Evolutionary conservation across 257 asterid species (phyloP), one percentile per base, ranked within the genome.

Genomic region (Scutellaria barbata): DNA sequence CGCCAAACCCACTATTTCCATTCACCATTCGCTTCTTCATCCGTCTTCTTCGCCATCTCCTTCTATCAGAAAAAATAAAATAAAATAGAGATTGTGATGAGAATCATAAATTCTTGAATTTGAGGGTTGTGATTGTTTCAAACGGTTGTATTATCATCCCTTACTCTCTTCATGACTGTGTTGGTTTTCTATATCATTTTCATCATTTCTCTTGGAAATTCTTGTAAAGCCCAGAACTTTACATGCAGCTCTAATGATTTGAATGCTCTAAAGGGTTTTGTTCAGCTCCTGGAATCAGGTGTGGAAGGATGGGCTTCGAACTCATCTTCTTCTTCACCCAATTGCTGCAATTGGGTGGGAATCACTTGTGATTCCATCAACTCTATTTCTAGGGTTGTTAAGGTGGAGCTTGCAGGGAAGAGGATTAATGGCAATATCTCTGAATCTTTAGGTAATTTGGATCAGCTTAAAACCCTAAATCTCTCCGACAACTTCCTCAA

Each of bases 341-440:
- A 78, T 62, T 92, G 96, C 80, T 91, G 96, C 60, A 69, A 30
- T 18, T 92, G 92, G 95, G 64, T 47, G 1, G 96, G 92, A 11
- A 43, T 92, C 68, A 78, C 89, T 53, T 92, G 97, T 85, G 79
- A 57, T 16, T n/a, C 88, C 3, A 6, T 12, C 22, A 33, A 66
- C 56, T 79, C 74, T 7, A 81, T 80, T 8, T 2, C 35, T 30
- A 80, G 92, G 63, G 93, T 92, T 39, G 83, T 86, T 12, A 75
- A 66, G 62, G 68, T 92, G 85, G 92, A 92, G 77, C 86, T 92
- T 47, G 80, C 77, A 6, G 74, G 56, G 4, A 79, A 47, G 18
- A 79, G 76, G 73, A 75, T 92, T 6, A 30, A 20, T 10, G 95
- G 96, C 0, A 63, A 67, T n/a, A 58, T 92, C 25, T 77, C 88